Evolutionary conservation across 2,329 filamentous ascomycete species (phyloP), one percentile per base, ranked within the genome.

Genomic region (Aureobasidium mangrovei): DNA sequence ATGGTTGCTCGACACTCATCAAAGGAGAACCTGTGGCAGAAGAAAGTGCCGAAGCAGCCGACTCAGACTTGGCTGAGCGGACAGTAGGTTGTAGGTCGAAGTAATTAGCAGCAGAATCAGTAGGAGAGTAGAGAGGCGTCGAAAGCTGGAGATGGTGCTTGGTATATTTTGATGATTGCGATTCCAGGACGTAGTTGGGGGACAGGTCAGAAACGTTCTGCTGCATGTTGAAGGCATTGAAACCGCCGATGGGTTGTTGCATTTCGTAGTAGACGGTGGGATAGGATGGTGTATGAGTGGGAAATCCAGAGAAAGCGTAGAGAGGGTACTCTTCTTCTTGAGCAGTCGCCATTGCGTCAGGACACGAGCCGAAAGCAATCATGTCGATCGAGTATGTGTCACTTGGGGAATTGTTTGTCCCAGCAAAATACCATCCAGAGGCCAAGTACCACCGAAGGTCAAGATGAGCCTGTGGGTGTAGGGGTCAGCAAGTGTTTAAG

Each of bases 1-100:
- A 27, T 75, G 76, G 57, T 77, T 82, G 57, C 77, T 88, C 58
- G 78, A 75, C 64, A 76, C 81, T 49, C 77, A 84, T 31, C 76
- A 79, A 72, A 29, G 76, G 76, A 4, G 76, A 79, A 41, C 72
- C 74, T 59, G 74, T 72, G 12, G 72, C 67, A 8, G 76, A 78
- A 3, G 76, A 78, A 8, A 76, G 72, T 7, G 71, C 69, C 18
- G 75, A 78, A 43, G 74, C 73, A 54, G 73, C 74, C 31, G 76
- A 78, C 60, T 77, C 74, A 7, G 75, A 78, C 3, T 73, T 74
- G 12, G 73, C 67, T 10, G 73, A 74, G 12, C 74, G 69, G 8
- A 72, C 64, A 32, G 73, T 72, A 33, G 74, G 72, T 56, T 68
- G 64, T 8, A 62, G 56, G 38, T 76, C 74, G 60, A 75, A 76